Evolutionary conservation across 805 yeast species (phyloP).

Genomic region (Metschnikowia lochheadii): DNA sequence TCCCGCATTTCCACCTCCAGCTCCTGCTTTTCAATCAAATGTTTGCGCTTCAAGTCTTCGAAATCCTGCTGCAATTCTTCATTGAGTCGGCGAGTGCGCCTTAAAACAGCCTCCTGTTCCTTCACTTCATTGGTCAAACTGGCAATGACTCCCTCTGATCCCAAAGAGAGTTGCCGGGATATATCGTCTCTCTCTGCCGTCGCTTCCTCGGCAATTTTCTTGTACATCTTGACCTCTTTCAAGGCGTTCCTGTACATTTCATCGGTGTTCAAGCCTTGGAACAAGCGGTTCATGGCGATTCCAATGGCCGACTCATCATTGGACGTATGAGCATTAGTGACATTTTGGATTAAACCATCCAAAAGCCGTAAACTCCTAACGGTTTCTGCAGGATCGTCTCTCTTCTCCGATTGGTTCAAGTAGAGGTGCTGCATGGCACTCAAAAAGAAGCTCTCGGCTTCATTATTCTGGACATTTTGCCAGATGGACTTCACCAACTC

Average conservation of each 20-base stretch:
- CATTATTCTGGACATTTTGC: conserved; percentile 52
- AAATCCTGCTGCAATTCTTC: conserved; percentile 58
- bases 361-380: conserved; percentile 56
- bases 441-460: conserved; percentile 54
- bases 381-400: conserved; percentile 41
- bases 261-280: conserved; percentile 75
- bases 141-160: conserved; percentile 70
- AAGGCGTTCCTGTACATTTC: conserved; percentile 75
- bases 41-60: conserved; percentile 57
- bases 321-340: conserved; percentile 49
- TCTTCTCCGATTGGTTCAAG: conserved; percentile 49
- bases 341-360: conserved; percentile 61
- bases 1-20: conserved; percentile 77
- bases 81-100: conserved; percentile 57
- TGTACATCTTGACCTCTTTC: conserved; percentile 20
- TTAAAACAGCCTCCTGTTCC: conserved; percentile 58
- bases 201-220: conserved; percentile 26
- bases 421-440: conserved; percentile 66
- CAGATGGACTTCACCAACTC: conserved; percentile 61
- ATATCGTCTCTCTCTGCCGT: conserved; percentile 47
- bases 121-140: conserved; percentile 56
- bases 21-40: conserved; percentile 63
- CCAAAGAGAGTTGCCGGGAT: conserved; percentile 63
- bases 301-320: conserved; percentile 53
- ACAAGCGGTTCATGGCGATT: conserved; percentile 68